Conservation (phyloP, 2,329 filamentous ascomycete species). For the Trichoderma semiorbis region DNA sequence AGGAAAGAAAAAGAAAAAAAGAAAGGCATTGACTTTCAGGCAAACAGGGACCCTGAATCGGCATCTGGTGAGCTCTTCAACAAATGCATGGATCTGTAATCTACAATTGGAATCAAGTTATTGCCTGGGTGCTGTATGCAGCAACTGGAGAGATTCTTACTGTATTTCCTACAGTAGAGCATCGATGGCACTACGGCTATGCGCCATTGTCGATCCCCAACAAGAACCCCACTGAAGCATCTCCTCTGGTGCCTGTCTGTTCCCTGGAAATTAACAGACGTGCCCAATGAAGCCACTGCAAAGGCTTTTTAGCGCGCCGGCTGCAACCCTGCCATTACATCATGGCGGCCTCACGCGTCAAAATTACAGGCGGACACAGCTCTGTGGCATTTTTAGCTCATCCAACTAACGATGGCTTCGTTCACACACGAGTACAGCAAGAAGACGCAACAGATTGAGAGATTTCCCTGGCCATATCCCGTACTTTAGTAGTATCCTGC, state of each 20-base stretch:
- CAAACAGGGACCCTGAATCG: not conserved
- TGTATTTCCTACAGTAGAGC: not conserved
- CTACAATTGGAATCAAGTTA: not conserved
- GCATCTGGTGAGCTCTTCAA: not conserved
- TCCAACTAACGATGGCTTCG: not conserved
- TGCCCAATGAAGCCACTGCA: not conserved
- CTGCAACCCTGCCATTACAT: slow-evolving; percentile 9
- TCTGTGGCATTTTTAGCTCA: not conserved
- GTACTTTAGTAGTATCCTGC: not conserved
- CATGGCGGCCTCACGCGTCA: not conserved
- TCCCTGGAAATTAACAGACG: not conserved
- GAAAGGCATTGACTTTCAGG: not conserved
- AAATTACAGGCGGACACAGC: not conserved
- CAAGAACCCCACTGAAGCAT: not conserved
- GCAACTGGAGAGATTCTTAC: not conserved
- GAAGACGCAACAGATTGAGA: not conserved
- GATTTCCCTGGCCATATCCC: not conserved
- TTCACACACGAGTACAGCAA: not conserved
- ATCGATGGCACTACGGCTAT: not conserved
- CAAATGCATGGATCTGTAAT: not conserved
- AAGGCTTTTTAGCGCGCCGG: not conserved
- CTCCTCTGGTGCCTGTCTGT: not conserved
- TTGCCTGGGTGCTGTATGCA: not conserved
- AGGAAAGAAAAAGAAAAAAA: not conserved
- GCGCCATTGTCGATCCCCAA: not conserved